A percentile compares a stretch with the other conserved stretches of the same genome.
phyloP scores from a whole-genome alignment of 352 stramenopile genomes.

The Pythium sp. region DNA sequence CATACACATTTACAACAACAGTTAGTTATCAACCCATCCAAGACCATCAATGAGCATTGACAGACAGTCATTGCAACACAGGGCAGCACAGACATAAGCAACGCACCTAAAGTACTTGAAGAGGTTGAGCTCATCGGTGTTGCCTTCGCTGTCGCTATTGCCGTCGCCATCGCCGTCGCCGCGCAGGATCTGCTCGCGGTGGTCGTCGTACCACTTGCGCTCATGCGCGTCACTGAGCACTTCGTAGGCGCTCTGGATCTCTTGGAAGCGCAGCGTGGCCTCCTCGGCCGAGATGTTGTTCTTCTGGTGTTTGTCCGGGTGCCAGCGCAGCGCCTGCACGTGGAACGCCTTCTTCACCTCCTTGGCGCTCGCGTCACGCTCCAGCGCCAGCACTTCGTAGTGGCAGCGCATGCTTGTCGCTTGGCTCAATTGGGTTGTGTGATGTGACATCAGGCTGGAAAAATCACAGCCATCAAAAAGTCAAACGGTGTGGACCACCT shows the following conservation, averaged over 20 bases:
- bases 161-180: conserved; percentile 38
- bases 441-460: background rate
- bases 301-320: conserved; percentile 85
- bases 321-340: conserved; percentile 70
- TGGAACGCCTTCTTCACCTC: conserved; percentile 84
- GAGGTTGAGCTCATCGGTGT: conserved; percentile 60
- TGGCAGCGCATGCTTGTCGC: conserved; percentile 59
- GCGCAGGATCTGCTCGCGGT: conserved; percentile 85
- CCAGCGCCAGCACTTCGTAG: conserved; percentile 77
- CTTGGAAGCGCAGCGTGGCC: conserved; percentile 78
- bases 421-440: background rate
- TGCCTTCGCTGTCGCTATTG: background rate
- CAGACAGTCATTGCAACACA: background rate
- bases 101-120: conserved; percentile 78
- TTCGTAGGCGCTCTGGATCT: conserved; percentile 85
- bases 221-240: conserved; percentile 83
- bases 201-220: conserved; percentile 89
- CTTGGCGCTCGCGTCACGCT: conserved; percentile 44
- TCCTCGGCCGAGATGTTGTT: conserved; percentile 70
- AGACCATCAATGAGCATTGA: background rate
- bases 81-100: background rate
- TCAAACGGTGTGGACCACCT: background rate
- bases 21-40: conserved; percentile 13
- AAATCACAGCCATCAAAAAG: conserved; percentile 4
- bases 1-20: background rate